Percentiles rank a stretch among this genome's conserved stretches.
These are phyloP conservation scores for Trichoderma hamatum DNA, from an alignment of 2,329 filamentous ascomycete species.

Conservation along the genomic window DNA sequence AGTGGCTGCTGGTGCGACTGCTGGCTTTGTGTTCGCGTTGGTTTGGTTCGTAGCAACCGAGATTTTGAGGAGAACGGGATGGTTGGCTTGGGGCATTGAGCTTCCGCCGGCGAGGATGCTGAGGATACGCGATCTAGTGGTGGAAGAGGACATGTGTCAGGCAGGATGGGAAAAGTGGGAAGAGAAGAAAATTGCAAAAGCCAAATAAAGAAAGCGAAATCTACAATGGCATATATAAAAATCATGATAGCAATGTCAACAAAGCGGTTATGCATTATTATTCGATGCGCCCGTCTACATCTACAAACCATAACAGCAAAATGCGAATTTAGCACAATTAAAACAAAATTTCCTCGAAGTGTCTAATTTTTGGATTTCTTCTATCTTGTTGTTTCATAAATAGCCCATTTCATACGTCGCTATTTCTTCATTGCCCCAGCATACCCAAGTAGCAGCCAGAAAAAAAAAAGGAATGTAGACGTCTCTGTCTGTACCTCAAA, in stretches of 20 bases:
- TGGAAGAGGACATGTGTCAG: slow-evolving; percentile 86
- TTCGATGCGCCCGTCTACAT: neutral
- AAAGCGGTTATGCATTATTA: neutral
- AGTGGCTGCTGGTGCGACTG: slow-evolving; percentile 76
- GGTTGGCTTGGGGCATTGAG: slow-evolving; percentile 73
- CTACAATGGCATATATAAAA: neutral
- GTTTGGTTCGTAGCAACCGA: slow-evolving; percentile 78
- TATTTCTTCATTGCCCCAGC: neutral
- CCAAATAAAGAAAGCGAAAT: slow-evolving; percentile 34
- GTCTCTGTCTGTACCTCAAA: neutral
- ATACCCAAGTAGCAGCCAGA: neutral
- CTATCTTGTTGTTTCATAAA: neutral
- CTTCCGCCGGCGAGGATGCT: slow-evolving; percentile 65
- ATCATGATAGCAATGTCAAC: neutral
- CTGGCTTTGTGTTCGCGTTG: slow-evolving; percentile 71
- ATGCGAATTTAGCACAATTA: neutral
- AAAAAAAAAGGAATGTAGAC: neutral
- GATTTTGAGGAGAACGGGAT: slow-evolving; percentile 66
- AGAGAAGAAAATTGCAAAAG: slow-evolving; percentile 45
- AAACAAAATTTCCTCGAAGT: neutral
- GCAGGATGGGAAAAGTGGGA: slow-evolving; percentile 96
- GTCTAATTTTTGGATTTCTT: slow-evolving; percentile 4
- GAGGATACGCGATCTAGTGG: slow-evolving; percentile 78
- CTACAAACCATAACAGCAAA: neutral
- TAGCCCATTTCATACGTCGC: neutral